Percentiles rank a stretch among this genome's conserved stretches.
phyloP scores from a whole-genome alignment of 768 basidiomycete species.

The Phlegmacium glaucopus region DNA sequence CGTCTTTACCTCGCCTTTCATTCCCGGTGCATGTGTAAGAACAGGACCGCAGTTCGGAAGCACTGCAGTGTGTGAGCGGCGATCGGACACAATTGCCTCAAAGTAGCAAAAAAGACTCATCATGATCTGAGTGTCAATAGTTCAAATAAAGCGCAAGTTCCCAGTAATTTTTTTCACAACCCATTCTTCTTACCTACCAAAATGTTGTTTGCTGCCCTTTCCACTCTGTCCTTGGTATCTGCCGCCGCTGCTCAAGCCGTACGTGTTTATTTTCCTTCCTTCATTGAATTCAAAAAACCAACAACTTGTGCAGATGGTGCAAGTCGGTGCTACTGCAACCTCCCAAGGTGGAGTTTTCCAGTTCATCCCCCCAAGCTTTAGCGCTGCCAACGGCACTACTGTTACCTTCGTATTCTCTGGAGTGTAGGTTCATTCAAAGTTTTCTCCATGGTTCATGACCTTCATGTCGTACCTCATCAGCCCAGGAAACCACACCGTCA shows the following conservation, averaged over 20 bases:
- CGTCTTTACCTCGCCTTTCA: too few relatives aligned
- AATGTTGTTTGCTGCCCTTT: slow-evolving; percentile 12
- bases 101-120: too few relatives aligned
- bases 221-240: slow-evolving; percentile 8
- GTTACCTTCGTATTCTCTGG: slow-evolving; percentile 51
- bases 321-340: slow-evolving; percentile 34
- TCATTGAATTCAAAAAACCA: background rate
- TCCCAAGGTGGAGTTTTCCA: slow-evolving; percentile 37
- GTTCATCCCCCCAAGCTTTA: slow-evolving; percentile 42
- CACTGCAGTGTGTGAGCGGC: too few relatives aligned
- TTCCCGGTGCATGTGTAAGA: too few relatives aligned
- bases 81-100: too few relatives aligned
- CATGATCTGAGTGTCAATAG: too few relatives aligned
- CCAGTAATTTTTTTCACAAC: background rate
- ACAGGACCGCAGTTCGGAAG: too few relatives aligned
- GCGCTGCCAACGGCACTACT: slow-evolving; percentile 38
- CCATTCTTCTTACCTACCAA: background rate
- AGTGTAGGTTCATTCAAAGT: slow-evolving; percentile 31
- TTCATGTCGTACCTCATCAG: slow-evolving; percentile 20
- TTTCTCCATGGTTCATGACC: too few relatives aligned
- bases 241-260: slow-evolving; percentile 21
- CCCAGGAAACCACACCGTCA: slow-evolving; percentile 52
- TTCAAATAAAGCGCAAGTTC: too few relatives aligned
- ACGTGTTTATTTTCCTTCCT: background rate
- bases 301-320: slow-evolving; percentile 19